Evolutionary conservation across 306 rosid genomes (phyloP).

Genomic region (Acacia acuminata): DNA sequence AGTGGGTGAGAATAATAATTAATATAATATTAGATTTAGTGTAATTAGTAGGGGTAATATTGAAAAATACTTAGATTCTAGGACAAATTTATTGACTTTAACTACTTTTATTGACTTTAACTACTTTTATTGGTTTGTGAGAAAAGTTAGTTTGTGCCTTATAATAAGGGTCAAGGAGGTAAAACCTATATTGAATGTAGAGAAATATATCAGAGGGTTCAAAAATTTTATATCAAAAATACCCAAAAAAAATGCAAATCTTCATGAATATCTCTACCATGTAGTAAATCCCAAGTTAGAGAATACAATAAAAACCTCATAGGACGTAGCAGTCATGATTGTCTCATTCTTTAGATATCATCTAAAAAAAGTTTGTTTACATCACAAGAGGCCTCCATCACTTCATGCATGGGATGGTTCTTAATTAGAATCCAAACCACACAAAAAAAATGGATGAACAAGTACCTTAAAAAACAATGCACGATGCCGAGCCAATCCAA

Average conservation of each 20-base stretch:
- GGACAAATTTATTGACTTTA: too few species aligned
- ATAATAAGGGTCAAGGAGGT: background rate
- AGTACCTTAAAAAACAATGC: constrained; percentile 94
- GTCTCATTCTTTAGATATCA: constrained; percentile 13
- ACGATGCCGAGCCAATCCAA: constrained; percentile 98
- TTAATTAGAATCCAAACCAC: constrained; percentile 26
- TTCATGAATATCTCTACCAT: background rate
- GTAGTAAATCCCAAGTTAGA: background rate
- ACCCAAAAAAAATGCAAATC: background rate
- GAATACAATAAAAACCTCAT: background rate
- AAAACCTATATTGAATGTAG: constrained; percentile 59
- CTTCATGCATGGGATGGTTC: constrained; percentile 9
- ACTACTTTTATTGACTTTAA: too few species aligned
- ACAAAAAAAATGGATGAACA: constrained; percentile 18
- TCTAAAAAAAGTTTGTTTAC: background rate
- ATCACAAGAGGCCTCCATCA: constrained; percentile 18
- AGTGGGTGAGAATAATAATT: too few species aligned
- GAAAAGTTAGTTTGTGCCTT: too few species aligned
- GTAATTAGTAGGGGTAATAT: too few species aligned
- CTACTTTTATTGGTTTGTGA: too few species aligned
- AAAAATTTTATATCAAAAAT: background rate
- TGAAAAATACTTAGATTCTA: too few species aligned
- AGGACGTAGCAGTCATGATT: background rate
- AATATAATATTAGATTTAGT: too few species aligned
- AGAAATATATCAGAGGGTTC: constrained; percentile 18